Evolutionary conservation across 192 early-diverging fungal genomes (phyloP).

Genomic region (Backusella psychrophila): DNA sequence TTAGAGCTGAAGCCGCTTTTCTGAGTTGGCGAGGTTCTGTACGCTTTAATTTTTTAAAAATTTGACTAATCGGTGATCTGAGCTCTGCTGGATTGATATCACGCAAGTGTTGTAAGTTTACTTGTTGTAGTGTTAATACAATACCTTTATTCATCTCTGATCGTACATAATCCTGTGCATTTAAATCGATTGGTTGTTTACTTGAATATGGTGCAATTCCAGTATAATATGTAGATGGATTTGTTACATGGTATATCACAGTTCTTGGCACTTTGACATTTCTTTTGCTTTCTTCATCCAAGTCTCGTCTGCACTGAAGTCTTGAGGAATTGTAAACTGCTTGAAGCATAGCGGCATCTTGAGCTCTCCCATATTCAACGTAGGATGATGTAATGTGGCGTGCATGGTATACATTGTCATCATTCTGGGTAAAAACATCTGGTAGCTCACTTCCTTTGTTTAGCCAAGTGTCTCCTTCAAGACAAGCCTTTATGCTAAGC

Average conservation of each 20-base stretch:
- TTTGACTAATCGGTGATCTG: slow-evolving; percentile 15
- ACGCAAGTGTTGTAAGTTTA: slow-evolving; percentile 7
- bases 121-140: slow-evolving; percentile 1
- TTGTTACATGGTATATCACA: slow-evolving; percentile 27
- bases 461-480: slow-evolving; percentile 44
- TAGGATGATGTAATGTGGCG: not conserved
- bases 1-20: slow-evolving; percentile 10
- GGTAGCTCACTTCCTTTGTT: slow-evolving; percentile 22
- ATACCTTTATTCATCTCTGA: slow-evolving; percentile 27
- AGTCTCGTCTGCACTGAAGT: slow-evolving; percentile 1
- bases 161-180: slow-evolving; percentile 8
- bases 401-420: not conserved
- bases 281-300: slow-evolving; percentile 26
- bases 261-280: slow-evolving; percentile 17
- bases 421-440: slow-evolving; percentile 12
- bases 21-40: not conserved
- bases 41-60: slow-evolving; percentile 17
- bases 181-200: slow-evolving; percentile 7
- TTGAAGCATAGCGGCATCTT: not conserved
- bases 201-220: slow-evolving; percentile 1
- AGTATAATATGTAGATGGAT: slow-evolving; percentile 25
- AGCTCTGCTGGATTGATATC: not conserved
- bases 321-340: not conserved
- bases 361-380: not conserved
- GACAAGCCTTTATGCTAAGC: slow-evolving; percentile 22